Base-by-base conservation (phyloP, 306 rosid species). In the Benincasa hispida region DNA sequence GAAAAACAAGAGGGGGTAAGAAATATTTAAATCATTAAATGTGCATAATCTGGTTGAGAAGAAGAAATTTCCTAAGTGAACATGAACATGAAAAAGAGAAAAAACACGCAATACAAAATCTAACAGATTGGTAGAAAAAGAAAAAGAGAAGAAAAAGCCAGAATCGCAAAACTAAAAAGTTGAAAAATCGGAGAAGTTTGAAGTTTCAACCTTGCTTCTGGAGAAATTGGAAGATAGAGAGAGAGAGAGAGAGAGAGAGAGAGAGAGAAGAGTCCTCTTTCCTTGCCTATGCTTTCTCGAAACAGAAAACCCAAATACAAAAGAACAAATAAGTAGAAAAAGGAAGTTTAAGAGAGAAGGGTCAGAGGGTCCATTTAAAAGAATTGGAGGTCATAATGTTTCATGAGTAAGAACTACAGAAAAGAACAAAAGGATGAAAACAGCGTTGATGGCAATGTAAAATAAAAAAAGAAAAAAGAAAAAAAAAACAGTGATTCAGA, bases 361-460 rank as follows among this genome's bases (percentile, higher is more conserved):
- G 55, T 22, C 12, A 13, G 25, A 48, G 76, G 76, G 76, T 72
- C 76, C 76, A 72, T 61, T 28, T 25, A 8, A 45, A 28, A 28
- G 25, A 72, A 72, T 28, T 72, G 76, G 60, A 72, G 76, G 60
- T 7, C 76, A 72, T 72, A 18, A 50, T 72, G 76, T 72, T 72
- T 50, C 61, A 51, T 50, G 60, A 72, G 45, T 30, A 72, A 72
- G 45, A 51, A 72, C 76, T 35, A 10, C 61, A 72, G 41, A 72
- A 50, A 51, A 72, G 18, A 72, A 72, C 76, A 72, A 72, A 48
- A 24, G 39, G 54, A 48, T 25, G 76, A 72, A 72, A 72, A 72
- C 76, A 48, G 48, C 39, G 18, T 45, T 42, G 5, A 68, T 12
- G 18, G 37, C 15, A 70, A 70, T 18, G 76, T 70, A 47, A 27